Evolutionary conservation across 495 filamentous ascomycete species (phyloP), one percentile per base, ranked within the genome.

Genomic region (Melanomma pulvis-pyrius): DNA sequence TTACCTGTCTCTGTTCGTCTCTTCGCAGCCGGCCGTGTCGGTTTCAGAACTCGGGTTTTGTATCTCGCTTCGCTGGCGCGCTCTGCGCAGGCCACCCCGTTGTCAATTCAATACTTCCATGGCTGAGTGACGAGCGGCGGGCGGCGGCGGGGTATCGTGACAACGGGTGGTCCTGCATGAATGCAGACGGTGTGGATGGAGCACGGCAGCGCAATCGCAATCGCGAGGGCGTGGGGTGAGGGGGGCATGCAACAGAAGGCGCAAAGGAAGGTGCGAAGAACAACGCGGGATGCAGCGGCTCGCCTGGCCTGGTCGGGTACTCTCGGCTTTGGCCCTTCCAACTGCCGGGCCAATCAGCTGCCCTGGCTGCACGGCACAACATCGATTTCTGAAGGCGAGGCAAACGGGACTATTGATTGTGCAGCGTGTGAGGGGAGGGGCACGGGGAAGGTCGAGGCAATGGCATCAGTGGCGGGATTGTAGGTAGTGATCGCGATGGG

Each of bases 241-340:
- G 39, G 53, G 53, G 53, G 53, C 36, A 57, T 39, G 53, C 53
- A 34, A 34, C 41, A 26, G 51, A 55, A 55, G 51, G 51, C 32
- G 51, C 51, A 26, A 55, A 55, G 51, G 32, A 55, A 5, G 22
- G 7, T 29, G 48, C 39, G 39, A 34, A 4, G 44, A 48, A 48
- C 44, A 48, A 51, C 6, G 48, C 48, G 48, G 48, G 48, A 25
- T 25, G 19, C 48, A 6, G 8, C 48, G 44, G 44, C 44, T 6
- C n/a, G n/a, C n/a, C n/a, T n/a, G n/a, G n/a, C n/a, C n/a, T n/a
- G n/a, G n/a, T n/a, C 30, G 39, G 39, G 39, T 44, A 44, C 13
- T 15, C 39, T 44, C 39, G 39, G 39, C 39, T 44, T 44, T 44
- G 6, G 13, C 32, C 32, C 32, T 6, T 44, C 39, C 4, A 44